These are phyloP conservation scores for Microascus cirrosus DNA, from an alignment of 2,329 filamentous ascomycete genomes.

Conservation along the genomic window DNA sequence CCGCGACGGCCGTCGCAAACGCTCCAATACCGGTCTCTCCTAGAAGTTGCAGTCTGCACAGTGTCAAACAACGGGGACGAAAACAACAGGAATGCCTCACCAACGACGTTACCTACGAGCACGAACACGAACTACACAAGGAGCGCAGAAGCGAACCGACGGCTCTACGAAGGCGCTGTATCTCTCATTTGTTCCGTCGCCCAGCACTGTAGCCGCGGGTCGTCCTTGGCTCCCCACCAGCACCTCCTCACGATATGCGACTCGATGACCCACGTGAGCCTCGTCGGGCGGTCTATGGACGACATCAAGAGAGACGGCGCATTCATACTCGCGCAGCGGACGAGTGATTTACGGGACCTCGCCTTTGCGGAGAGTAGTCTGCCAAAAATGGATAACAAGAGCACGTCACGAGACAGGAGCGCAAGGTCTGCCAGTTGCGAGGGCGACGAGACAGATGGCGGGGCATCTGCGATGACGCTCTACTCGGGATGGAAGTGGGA, in stretches of 20 bases:
- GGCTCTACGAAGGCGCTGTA: slow-evolving; percentile 19
- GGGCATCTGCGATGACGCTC: neutral
- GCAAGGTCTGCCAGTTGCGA: neutral
- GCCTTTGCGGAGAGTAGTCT: slow-evolving; percentile 37
- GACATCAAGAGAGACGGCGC: slow-evolving; percentile 33
- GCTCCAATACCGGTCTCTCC: neutral
- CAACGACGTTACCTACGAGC: neutral
- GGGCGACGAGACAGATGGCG: neutral
- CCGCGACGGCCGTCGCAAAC: neutral
- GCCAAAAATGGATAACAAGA: neutral
- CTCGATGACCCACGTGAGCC: slow-evolving; percentile 21
- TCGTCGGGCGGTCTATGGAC: slow-evolving; percentile 19
- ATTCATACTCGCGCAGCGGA: slow-evolving; percentile 39
- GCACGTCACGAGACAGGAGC: neutral
- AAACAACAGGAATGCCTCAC: neutral
- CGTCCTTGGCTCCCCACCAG: slow-evolving; percentile 22
- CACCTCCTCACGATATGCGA: slow-evolving; percentile 27
- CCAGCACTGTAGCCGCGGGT: slow-evolving; percentile 31
- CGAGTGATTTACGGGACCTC: slow-evolving; percentile 39
- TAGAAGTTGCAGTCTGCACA: neutral
- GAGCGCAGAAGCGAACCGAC: neutral
- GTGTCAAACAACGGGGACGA: neutral
- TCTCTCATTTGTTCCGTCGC: slow-evolving; percentile 32
- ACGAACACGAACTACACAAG: neutral
- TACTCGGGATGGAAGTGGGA: slow-evolving; percentile 5